A percentile compares a stretch with the other conserved stretches of the same genome.
These are phyloP conservation scores for Daldinia sp. DNA, from an alignment of 2,329 filamentous ascomycete species.

Conservation along the genomic window DNA sequence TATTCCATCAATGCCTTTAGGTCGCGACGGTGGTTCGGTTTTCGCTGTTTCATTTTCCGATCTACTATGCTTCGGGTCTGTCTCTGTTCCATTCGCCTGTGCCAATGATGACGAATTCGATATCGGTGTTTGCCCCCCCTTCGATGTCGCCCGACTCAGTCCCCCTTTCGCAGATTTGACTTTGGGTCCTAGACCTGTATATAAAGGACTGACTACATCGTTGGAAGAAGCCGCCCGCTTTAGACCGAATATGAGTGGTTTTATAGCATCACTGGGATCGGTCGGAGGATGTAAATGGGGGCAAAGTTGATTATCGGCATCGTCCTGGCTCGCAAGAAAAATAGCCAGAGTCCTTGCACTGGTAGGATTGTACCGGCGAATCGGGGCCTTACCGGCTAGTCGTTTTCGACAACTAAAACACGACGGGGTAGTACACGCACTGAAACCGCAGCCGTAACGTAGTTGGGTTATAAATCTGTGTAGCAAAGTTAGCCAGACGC, in stretches of 20 bases:
- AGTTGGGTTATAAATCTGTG: slow-evolving; percentile 83
- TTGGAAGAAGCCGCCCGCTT: slow-evolving; percentile 43
- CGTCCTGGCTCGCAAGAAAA: slow-evolving; percentile 80
- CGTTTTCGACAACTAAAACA: slow-evolving; percentile 82
- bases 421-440: slow-evolving; percentile 75
- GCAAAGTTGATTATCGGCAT: slow-evolving; percentile 76
- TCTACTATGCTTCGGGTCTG: not conserved
- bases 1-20: slow-evolving; percentile 42
- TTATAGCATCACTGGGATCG: slow-evolving; percentile 55
- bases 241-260: slow-evolving; percentile 57
- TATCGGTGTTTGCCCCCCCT: slow-evolving; percentile 6
- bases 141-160: not conserved
- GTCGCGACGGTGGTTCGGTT: slow-evolving; percentile 4
- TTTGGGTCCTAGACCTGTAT: slow-evolving; percentile 5
- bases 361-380: slow-evolving; percentile 80
- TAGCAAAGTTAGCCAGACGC: slow-evolving; percentile 12
- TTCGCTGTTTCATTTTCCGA: slow-evolving; percentile 11
- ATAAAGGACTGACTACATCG: slow-evolving; percentile 26
- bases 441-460: slow-evolving; percentile 78
- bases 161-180: slow-evolving; percentile 6
- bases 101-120: not conserved
- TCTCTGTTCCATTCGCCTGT: slow-evolving; percentile 2
- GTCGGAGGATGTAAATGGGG: slow-evolving; percentile 55
- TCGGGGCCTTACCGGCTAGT: slow-evolving; percentile 70
- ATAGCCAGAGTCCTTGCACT: slow-evolving; percentile 84